A percentile compares a stretch with the other conserved stretches of the same genome.
Evolutionary conservation across 2,329 filamentous ascomycete species (phyloP).

Genomic region (Hypoxylon rubiginosum): DNA sequence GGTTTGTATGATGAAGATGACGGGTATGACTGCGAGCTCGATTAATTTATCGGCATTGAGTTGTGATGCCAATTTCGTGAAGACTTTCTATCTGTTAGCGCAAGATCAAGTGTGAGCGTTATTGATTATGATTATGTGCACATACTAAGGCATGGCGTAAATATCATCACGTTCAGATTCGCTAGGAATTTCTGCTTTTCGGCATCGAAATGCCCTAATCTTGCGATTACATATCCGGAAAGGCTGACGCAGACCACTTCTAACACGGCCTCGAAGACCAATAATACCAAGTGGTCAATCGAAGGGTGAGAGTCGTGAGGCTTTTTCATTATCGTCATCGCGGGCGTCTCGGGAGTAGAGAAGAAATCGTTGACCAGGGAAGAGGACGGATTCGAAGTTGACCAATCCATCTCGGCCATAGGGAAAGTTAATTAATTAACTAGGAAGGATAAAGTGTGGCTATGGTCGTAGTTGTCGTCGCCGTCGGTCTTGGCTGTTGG

Average conservation of each 20-base stretch:
- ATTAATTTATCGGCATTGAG: conserved; percentile 90
- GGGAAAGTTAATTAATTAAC: not conserved
- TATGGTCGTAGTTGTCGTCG: conserved; percentile 1
- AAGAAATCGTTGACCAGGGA: conserved; percentile 56
- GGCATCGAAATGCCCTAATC: conserved; percentile 92
- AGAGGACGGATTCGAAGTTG: conserved; percentile 59
- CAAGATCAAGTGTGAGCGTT: not conserved
- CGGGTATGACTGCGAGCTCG: conserved; percentile 93
- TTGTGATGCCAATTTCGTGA: conserved; percentile 96
- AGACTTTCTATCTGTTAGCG: conserved; percentile 70
- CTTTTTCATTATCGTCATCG: conserved; percentile 57
- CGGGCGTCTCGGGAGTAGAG: conserved; percentile 54
- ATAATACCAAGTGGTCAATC: conserved; percentile 77
- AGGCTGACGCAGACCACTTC: conserved; percentile 83
- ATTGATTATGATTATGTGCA: not conserved
- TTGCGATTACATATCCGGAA: conserved; percentile 92
- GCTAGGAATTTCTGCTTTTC: conserved; percentile 97
- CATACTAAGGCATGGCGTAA: conserved; percentile 95
- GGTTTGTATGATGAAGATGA: conserved; percentile 92
- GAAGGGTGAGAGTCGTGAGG: conserved; percentile 72
- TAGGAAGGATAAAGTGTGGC: conserved; percentile 7
- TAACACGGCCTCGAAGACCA: conserved; percentile 85
- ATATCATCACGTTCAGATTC: conserved; percentile 95
- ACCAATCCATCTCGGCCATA: conserved; percentile 51
- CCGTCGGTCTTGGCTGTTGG: conserved; percentile 1